Evolutionary conservation across 2,329 filamentous ascomycete genomes (phyloP).

Genomic region (Talaromyces sp.): DNA sequence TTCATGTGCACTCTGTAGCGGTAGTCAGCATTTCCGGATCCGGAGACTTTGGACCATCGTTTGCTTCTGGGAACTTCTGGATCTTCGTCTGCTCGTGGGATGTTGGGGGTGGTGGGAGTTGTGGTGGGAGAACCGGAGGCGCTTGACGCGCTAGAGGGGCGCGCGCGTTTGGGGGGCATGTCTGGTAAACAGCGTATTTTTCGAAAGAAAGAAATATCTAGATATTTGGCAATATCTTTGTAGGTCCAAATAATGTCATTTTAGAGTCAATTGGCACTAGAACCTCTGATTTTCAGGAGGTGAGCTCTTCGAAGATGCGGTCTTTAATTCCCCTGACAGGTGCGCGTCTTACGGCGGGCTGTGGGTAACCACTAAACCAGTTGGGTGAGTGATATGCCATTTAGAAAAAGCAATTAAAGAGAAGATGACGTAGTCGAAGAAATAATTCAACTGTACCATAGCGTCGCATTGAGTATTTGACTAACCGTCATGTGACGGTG

Average conservation of each 20-base stretch:
- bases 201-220: neutral
- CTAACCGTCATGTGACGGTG: too few species aligned
- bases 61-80: conserved; percentile 8
- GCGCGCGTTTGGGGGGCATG: neutral
- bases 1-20: conserved; percentile 27
- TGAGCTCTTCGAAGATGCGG: neutral
- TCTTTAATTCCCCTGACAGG: neutral
- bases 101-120: neutral
- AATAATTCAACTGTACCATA: neutral
- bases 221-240: neutral
- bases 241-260: neutral
- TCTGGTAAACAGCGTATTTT: neutral
- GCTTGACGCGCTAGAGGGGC: neutral
- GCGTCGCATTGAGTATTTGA: too few species aligned
- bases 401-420: neutral
- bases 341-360: neutral
- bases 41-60: conserved; percentile 35
- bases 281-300: neutral
- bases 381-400: neutral
- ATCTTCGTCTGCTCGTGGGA: neutral
- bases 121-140: neutral
- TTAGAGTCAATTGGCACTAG: too few species aligned
- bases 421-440: neutral
- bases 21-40: conserved; percentile 34
- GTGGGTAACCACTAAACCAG: neutral